Base-by-base conservation (phyloP, 148 eudicot genomes). In the Arctostaphylos glauca region DNA sequence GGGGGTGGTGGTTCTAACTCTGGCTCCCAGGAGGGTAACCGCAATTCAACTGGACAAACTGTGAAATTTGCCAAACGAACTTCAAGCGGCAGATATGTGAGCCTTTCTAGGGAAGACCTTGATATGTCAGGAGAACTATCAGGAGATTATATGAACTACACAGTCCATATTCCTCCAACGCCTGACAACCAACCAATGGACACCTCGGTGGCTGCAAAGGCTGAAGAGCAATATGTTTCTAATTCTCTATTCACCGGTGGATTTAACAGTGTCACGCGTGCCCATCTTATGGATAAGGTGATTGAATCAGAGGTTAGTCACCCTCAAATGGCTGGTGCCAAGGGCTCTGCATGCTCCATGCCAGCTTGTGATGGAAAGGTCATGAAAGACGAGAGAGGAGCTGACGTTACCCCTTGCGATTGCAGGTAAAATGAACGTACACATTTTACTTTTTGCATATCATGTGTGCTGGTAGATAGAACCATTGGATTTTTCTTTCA, bases 111-210 rank as follows among this genome's bases (percentile, higher is more conserved):
- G 83, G 98, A 95, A 14, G 98, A 95, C 68, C 87, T 89, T 0
- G 93, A 92, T 67, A 85, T 84, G 86, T 91, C 98, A 0, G 94
- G 93, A 14, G 95, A 93, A 52, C 74, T 83, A 23, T 89, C 94
- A 0, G 90, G 91, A 5, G 95, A 91, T 66, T 91, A 93, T 54
- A 87, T 84, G 86, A 90, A 92, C 67, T 95, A 95, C 68, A 93
- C 95, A 1, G 95, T 94, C 15, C 95, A 94, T 76, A 89, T 94
- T 74, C 98, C 98, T 64, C 89, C 94, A 2, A 92, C 94, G 1
- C 98, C 98, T 0, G 98, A 94, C 23, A 92, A 94, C 52, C 95
- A 94, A 53, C 98, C 98, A 1, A 91, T 90, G 94, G 95, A 92
- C 48, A 86, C 94, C 1, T 86, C 93, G 0, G 89, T 91, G 76